Percentiles rank a stretch among this genome's conserved stretches.
Evolutionary conservation across 345 rosid genomes (phyloP).

Genomic region (Atalantia buxifolia): DNA sequence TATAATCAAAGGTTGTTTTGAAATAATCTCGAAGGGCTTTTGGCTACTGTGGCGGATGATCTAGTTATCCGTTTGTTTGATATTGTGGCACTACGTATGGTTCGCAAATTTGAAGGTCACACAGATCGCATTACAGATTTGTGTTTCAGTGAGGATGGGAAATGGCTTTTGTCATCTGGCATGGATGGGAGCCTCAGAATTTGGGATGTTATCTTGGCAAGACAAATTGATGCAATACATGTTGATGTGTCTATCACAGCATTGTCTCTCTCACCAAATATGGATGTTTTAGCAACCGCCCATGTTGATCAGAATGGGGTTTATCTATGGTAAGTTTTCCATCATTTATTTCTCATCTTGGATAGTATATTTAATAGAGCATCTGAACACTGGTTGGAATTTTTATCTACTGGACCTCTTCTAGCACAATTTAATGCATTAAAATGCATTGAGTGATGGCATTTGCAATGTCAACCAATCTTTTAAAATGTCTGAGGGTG

Average conservation of each 20-base stretch:
- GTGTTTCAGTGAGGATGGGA: slow-evolving; percentile 95
- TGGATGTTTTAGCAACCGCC: slow-evolving; percentile 89
- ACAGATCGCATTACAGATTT: slow-evolving; percentile 81
- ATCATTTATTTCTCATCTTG: not conserved
- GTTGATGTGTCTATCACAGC: slow-evolving; percentile 84
- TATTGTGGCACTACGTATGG: slow-evolving; percentile 74
- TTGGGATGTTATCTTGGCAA: slow-evolving; percentile 89
- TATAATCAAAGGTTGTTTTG: slow-evolving; percentile 6
- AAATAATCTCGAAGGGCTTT: slow-evolving; percentile 56
- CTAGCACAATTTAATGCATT: not conserved
- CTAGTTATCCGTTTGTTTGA: slow-evolving; percentile 71
- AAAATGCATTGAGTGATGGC: not conserved
- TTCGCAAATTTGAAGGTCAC: slow-evolving; percentile 95
- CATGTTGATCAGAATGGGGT: slow-evolving; percentile 95
- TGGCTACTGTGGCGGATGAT: slow-evolving; percentile 92
- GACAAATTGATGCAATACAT: slow-evolving; percentile 84
- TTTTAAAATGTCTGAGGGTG: not conserved
- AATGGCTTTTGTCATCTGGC: slow-evolving; percentile 93
- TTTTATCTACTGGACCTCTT: slow-evolving; percentile 3
- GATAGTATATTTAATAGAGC: not conserved
- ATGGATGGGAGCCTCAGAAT: slow-evolving; percentile 95
- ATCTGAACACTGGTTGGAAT: not conserved
- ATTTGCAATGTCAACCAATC: not conserved
- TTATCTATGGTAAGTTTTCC: slow-evolving; percentile 67
- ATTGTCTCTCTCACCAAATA: slow-evolving; percentile 87